Evolutionary conservation across 352 stramenopile genomes (phyloP).

Genomic region (Globisporangium alternatum): DNA sequence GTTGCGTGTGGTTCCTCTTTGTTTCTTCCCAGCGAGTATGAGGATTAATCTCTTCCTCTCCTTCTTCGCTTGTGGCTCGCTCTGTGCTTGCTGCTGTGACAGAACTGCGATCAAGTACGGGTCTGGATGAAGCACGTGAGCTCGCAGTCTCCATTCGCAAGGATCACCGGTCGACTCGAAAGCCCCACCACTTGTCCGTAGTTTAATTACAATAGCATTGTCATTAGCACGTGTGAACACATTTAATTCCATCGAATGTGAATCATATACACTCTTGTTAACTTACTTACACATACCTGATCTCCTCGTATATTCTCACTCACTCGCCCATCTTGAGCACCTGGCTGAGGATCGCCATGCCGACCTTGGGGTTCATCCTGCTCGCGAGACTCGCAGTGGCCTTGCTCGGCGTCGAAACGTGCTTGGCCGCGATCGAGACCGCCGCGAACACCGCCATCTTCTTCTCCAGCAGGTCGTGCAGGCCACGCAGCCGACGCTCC

Average conservation of each 20-base stretch:
- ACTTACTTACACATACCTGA: neutral
- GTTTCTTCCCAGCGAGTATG: neutral
- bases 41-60: conserved; percentile 14
- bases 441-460: conserved; percentile 56
- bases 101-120: conserved; percentile 13
- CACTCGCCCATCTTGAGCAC: conserved; percentile 43
- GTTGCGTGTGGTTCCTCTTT: conserved; percentile 10
- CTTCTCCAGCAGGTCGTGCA: conserved; percentile 53
- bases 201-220: conserved; percentile 4
- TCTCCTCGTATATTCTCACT: conserved; percentile 9
- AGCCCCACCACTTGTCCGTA: conserved; percentile 1
- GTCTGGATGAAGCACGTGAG: conserved; percentile 7
- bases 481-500: conserved; percentile 39
- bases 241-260: neutral
- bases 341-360: conserved; percentile 47
- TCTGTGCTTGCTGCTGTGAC: conserved; percentile 13
- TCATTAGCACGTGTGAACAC: neutral
- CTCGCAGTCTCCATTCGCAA: neutral
- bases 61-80: conserved; percentile 11
- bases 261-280: conserved; percentile 7
- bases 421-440: conserved; percentile 20
- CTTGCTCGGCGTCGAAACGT: conserved; percentile 9
- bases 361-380: conserved; percentile 71
- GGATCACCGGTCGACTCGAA: neutral
- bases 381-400: conserved; percentile 40